Conservation (phyloP, 1,284 basidiomycete species). For the Peniophora sp. region DNA sequence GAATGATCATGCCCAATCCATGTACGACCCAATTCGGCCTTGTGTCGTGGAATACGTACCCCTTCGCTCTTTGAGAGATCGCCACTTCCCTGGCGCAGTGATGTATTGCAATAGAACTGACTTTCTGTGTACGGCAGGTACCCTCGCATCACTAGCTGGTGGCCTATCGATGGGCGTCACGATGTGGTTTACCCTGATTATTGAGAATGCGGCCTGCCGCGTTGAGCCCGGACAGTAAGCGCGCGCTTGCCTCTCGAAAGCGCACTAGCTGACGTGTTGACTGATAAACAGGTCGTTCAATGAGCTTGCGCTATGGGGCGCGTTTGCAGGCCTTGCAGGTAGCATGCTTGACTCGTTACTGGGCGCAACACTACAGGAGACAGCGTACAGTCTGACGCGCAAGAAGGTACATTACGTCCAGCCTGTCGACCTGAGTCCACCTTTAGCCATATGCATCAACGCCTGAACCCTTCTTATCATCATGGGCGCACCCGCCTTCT, state of each 20-base stretch:
- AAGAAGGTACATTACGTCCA: constrained; percentile 53
- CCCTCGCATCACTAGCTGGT: constrained; percentile 65
- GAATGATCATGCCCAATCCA: too few species aligned
- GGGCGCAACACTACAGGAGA: constrained; percentile 83
- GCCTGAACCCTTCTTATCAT: too few species aligned
- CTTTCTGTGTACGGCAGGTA: constrained; percentile 35
- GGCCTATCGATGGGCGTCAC: constrained; percentile 66
- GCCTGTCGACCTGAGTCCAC: too few species aligned
- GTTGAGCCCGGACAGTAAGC: constrained; percentile 18
- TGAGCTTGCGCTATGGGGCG: constrained; percentile 51
- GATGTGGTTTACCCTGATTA: constrained; percentile 47
- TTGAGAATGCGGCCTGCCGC: constrained; percentile 53
- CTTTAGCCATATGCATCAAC: too few species aligned
- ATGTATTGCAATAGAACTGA: too few species aligned
- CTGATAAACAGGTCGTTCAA: constrained; percentile 21
- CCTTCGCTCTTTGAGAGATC: too few species aligned
- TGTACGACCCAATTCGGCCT: too few species aligned
- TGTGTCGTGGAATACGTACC: too few species aligned
- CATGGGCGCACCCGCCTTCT: too few species aligned
- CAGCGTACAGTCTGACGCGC: constrained; percentile 60
- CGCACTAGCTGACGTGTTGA: too few species aligned
- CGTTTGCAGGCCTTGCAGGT: constrained; percentile 62
- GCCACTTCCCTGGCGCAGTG: too few species aligned
- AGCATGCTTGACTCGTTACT: constrained; percentile 80
- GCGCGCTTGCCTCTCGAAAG: too few species aligned